A percentile compares a stretch with the other conserved stretches of the same genome.
Conservation (phyloP, 345 rosid genomes). For the Bretschneidera sinensis region DNA sequence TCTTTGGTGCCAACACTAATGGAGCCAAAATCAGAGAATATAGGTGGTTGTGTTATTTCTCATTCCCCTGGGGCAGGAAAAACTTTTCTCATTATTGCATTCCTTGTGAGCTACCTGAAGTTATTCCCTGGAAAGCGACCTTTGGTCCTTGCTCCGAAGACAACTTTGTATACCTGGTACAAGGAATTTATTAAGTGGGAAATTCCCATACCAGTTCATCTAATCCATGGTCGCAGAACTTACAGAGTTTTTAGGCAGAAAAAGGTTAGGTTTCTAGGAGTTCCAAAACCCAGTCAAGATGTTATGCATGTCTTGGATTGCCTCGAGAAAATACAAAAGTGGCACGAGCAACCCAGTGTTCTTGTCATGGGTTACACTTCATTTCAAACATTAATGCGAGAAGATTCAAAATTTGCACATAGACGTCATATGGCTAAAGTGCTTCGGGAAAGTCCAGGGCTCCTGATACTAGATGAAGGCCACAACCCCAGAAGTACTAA, state of each 20-base stretch:
- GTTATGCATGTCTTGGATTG: conserved; percentile 87
- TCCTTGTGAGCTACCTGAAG: conserved; percentile 81
- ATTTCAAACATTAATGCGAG: conserved; percentile 79
- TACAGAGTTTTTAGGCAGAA: conserved; percentile 49
- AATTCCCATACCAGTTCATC: conserved; percentile 75
- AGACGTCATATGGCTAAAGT: conserved; percentile 82
- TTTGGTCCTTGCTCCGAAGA: conserved; percentile 86
- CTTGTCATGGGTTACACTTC: conserved; percentile 99
- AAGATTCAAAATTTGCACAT: conserved; percentile 72
- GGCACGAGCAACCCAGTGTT: conserved; percentile 88
- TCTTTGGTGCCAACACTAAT: conserved; percentile 57
- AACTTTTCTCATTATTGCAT: conserved; percentile 83
- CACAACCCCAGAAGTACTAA: conserved; percentile 94
- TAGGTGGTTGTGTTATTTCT: conserved; percentile 90
- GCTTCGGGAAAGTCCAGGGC: conserved; percentile 82
- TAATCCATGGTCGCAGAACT: conserved; percentile 79
- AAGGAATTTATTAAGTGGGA: conserved; percentile 94
- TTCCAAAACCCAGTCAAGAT: conserved; percentile 62
- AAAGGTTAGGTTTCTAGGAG: conserved; percentile 35
- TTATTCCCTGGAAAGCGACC: conserved; percentile 84
- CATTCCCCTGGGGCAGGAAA: conserved; percentile 98
- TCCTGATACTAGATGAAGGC: conserved; percentile 81
- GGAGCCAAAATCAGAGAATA: conserved; percentile 42
- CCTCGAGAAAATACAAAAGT: conserved; percentile 84
- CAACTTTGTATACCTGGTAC: conserved; percentile 92